Percentiles rank a stretch among this genome's conserved stretches.
Evolutionary conservation across 495 filamentous ascomycete species (phyloP).

Genomic region (Cryomyces minteri): DNA sequence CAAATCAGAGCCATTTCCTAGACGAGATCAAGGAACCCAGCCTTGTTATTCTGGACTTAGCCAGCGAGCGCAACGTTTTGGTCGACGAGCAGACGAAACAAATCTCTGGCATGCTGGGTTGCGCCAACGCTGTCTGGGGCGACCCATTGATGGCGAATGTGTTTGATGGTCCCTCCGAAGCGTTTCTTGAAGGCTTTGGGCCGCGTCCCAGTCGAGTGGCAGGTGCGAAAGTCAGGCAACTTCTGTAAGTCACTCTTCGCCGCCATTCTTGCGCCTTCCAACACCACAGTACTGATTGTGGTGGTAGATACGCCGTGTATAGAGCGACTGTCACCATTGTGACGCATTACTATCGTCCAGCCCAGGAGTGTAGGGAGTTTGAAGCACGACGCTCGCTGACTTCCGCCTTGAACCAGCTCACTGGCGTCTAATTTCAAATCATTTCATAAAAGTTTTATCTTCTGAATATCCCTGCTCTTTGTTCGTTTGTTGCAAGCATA

Average conservation of each 20-base stretch:
- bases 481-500: too few species aligned
- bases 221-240: constrained; percentile 13
- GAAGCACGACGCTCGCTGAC: constrained; percentile 17
- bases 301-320: constrained; percentile 18
- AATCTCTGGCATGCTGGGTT: constrained; percentile 22
- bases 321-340: constrained; percentile 16
- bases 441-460: too few species aligned
- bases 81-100: constrained; percentile 30
- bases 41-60: constrained; percentile 38
- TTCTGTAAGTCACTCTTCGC: constrained; percentile 55
- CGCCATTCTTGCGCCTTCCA: constrained; percentile 14
- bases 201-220: constrained; percentile 9
- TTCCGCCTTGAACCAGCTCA: constrained; percentile 17
- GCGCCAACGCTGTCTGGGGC: constrained; percentile 37
- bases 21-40: constrained; percentile 37
- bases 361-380: constrained; percentile 13
- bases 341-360: constrained; percentile 16
- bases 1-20: constrained; percentile 25
- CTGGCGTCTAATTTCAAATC: background rate
- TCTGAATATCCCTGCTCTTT: too few species aligned
- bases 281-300: background rate
- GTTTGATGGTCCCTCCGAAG: constrained; percentile 26
- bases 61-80: constrained; percentile 35
- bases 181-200: constrained; percentile 28
- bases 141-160: constrained; percentile 35